Evolutionary conservation across 2,329 filamentous ascomycete species (phyloP).

Genomic region (Colletotrichum australisinense): DNA sequence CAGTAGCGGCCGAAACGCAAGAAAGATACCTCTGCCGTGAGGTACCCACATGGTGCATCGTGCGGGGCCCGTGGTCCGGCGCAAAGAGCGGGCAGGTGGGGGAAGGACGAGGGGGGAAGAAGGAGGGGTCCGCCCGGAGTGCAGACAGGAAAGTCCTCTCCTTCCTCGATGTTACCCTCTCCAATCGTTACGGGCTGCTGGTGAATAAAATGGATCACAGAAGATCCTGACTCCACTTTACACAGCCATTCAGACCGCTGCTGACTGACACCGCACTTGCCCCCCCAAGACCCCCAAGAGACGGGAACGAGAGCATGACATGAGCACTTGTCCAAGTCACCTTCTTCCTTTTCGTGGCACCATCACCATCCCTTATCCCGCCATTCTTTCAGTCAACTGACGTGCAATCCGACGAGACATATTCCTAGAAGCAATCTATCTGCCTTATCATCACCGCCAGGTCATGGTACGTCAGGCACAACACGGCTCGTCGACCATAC

Average conservation of each 20-base stretch:
- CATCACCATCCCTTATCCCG: constrained; percentile 17
- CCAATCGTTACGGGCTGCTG: constrained; percentile 4
- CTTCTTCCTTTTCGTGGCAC: constrained; percentile 17
- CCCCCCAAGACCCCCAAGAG: constrained; percentile 1
- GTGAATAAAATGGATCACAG: background rate
- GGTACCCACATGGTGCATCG: constrained; percentile 5
- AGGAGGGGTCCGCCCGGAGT: constrained; percentile 10
- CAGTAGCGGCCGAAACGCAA: constrained; percentile 7
- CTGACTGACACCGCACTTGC: constrained; percentile 26
- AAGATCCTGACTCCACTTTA: constrained; percentile 7
- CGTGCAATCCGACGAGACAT: background rate
- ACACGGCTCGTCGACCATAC: background rate
- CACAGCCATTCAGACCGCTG: constrained; percentile 22
- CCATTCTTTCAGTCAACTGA: constrained; percentile 23
- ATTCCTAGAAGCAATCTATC: background rate
- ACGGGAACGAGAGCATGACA: constrained; percentile 27
- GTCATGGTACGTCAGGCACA: background rate
- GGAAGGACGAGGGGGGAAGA: background rate
- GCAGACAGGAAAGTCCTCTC: background rate
- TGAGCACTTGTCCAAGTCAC: constrained; percentile 28
- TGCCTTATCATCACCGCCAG: background rate
- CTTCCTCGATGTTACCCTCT: background rate
- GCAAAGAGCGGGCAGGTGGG: constrained; percentile 28
- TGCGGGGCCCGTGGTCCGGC: constrained; percentile 28
- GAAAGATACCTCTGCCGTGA: background rate